Base-by-base conservation (phyloP, 2,329 filamentous ascomycete genomes). In the Chrysoporthe puriensis region DNA sequence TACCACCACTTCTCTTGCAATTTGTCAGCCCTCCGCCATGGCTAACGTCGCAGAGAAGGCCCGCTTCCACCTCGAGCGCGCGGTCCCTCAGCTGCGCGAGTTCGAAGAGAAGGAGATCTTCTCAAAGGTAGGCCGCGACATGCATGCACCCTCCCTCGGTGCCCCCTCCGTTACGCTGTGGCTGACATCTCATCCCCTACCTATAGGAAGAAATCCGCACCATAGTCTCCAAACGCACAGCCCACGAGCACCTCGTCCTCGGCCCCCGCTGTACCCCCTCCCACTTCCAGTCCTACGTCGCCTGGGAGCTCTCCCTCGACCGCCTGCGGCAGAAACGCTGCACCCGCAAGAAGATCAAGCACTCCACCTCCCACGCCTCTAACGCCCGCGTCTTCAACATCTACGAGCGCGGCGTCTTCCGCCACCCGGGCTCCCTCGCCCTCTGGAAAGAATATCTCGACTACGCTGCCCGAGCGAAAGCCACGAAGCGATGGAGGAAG, bases 101-200 rank as follows among this genome's bases (percentile, higher is more conserved):
- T 96, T 93, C 79, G 92, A 97, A 79, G 88, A 92, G 72, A 97
- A 97, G 79, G 90, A 93, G 74, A 91, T 99, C 73, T 99, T 99
- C 81, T 88, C 86, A 70, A 90, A 91, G 82, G 92, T 92, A 5
- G 21, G 40, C 21, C 26, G 18, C 50, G n/a, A 79, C 44, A 26
- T 26, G 2, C 26, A 26, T 26, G 26, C 26, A 26, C 26, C 2
- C 26, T 26, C 26, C 26, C 26, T 26, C 26, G 26, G 26, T 26
- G 26, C 26, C 26, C 26, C 26, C 2, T 26, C 26, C 26, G 26
- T 26, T 26, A 26, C 2, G 26, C 26, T 26, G 26, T 40, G 6
- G 36, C 36, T 40, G 36, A 40, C 8, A 44, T 36, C 62, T 63
- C 57, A 58, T 34, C 50, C 57, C 71, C 72, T 64, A 73, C 52